Base-by-base conservation (phyloP, 2,329 filamentous ascomycete genomes). In the Talaromyces funiculosus region DNA sequence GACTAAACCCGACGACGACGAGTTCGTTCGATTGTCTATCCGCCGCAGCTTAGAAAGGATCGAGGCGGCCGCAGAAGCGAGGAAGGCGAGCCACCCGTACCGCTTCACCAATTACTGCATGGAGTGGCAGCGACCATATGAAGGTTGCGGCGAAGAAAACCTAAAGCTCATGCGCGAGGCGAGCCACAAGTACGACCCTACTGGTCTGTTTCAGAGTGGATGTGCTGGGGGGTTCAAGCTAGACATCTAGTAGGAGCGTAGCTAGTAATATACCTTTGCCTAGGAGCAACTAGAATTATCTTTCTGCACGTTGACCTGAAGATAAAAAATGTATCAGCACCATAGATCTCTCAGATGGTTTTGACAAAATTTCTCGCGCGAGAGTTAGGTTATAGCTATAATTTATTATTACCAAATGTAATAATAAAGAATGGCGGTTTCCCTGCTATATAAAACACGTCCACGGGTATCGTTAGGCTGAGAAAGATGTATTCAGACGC, bases 71-170 rank as follows among this genome's bases (percentile, higher is more conserved):
- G 42, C 54, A 47, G 42, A 57, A 37, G 42, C 40, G 54, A 57
- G 54, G 12, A 57, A 57, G 54, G 16, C 42, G 5, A 42, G 20
- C 29, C 54, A 57, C 42, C 42, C 18, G 40, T 57, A 57, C 54
- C 54, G 54, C 54, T 57, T 57, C 42, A 57, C 47, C 37, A 57
- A 57, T 57, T 57, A 57, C 54, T 57, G 54, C 54, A 57, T 47
- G 54, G 54, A 57, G 42, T 57, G 54, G 54, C 42, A 57, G 42
- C 54, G 31, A 42, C 54, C 31, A 38, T 57, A 57, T 47, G 31
- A 57, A 57, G 54, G 72, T 10, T 82, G 81, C 55, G 78, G 80
- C 0, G 33, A 65, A 1, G 67, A 70, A 1, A 81, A 77, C 18
- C 62, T 77, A 42, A 67, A 65, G 3, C 72, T 66, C 29, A 64